Percentiles rank a stretch among this genome's conserved stretches.
phyloP scores from a whole-genome alignment of 305 asterid genomes.

The Striga hermonthica region DNA sequence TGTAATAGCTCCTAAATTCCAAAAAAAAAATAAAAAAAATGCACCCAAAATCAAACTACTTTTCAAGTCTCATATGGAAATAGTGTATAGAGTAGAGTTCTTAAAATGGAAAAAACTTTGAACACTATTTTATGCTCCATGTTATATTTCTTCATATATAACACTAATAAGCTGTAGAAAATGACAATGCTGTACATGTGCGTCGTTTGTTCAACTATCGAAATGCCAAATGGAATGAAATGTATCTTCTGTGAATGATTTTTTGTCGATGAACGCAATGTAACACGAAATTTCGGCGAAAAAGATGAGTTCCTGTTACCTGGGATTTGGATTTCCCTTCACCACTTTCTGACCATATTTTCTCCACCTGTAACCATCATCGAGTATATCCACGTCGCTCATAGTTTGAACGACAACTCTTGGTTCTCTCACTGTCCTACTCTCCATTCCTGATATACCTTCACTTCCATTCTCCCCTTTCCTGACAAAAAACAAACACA shows the following conservation, averaged over 20 bases:
- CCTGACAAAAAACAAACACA: constrained; percentile 43
- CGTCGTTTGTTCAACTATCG: too few species aligned
- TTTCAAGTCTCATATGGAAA: too few species aligned
- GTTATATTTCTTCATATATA: too few species aligned
- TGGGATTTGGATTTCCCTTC: constrained; percentile 85
- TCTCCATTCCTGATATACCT: constrained; percentile 50
- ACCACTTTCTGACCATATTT: constrained; percentile 92
- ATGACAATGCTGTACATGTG: too few species aligned
- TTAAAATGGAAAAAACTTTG: background rate
- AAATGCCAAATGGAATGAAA: too few species aligned
- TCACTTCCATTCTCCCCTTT: constrained; percentile 58
- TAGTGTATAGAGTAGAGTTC: background rate
- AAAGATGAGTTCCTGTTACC: constrained; percentile 37
- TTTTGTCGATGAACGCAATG: background rate
- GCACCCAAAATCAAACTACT: background rate
- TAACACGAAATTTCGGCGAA: background rate
- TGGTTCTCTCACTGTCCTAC: constrained; percentile 69
- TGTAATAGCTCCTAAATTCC: constrained; percentile 74
- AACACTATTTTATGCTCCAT: too few species aligned
- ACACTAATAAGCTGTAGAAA: too few species aligned
- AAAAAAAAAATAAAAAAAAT: background rate
- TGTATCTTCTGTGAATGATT: too few species aligned
- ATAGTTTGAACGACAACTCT: constrained; percentile 85
- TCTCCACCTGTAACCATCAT: constrained; percentile 88
- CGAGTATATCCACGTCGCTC: constrained; percentile 82